Evolutionary conservation across 495 filamentous ascomycete species (phyloP).

Genomic region (Talaromyces adpressus): DNA sequence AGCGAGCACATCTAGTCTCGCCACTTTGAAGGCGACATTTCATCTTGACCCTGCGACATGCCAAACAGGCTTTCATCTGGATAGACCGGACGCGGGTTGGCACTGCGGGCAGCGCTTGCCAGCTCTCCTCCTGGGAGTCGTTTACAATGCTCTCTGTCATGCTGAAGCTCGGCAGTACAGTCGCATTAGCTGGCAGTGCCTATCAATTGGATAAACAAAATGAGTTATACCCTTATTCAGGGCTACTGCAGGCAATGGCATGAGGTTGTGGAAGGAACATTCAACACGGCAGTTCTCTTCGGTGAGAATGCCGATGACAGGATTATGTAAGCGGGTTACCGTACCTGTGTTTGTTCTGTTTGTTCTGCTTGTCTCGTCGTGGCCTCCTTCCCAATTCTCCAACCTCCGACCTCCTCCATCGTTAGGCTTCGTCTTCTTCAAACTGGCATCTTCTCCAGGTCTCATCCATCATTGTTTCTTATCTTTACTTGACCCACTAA

Average conservation of each 20-base stretch:
- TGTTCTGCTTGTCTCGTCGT: neutral
- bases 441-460: neutral
- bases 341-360: neutral
- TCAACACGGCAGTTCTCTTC: neutral
- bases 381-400: neutral
- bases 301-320: neutral
- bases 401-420: neutral
- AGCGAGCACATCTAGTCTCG: neutral
- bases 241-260: no score
- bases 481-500: neutral
- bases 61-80: slow-evolving; percentile 4
- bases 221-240: neutral
- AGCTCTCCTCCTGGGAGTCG: neutral
- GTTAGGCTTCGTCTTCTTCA: neutral
- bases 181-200: neutral
- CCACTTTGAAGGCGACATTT: neutral
- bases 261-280: neutral
- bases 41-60: slow-evolving; percentile 10
- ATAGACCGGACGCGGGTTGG: neutral
- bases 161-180: neutral
- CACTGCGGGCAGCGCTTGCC: neutral
- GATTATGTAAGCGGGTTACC: neutral
- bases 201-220: neutral
- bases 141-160: neutral
- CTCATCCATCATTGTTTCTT: neutral